These are phyloP conservation scores for Phytopythium vexans DNA, from an alignment of 352 stramenopile species.

Conservation along the genomic window DNA sequence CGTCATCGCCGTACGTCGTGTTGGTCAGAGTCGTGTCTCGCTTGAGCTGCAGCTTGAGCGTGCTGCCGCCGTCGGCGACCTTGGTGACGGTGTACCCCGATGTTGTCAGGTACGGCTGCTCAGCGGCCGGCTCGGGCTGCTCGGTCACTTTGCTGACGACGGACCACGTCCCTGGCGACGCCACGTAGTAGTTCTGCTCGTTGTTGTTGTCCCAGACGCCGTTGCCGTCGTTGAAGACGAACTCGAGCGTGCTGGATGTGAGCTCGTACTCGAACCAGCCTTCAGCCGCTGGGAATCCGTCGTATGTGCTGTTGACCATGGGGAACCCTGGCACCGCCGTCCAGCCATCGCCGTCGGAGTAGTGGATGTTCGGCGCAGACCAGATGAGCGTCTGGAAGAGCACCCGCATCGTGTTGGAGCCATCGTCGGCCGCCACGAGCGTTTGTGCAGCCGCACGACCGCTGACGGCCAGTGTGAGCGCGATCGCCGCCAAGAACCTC, in stretches of 20 bases:
- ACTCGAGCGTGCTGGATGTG: slow-evolving; percentile 29
- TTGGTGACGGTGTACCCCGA: slow-evolving; percentile 3
- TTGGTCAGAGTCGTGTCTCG: slow-evolving; percentile 3
- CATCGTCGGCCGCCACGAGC: slow-evolving; percentile 12
- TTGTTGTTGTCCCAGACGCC: slow-evolving; percentile 44
- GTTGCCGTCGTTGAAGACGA: slow-evolving; percentile 49
- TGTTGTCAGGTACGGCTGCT: slow-evolving; percentile 6
- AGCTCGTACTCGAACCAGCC: slow-evolving; percentile 39
- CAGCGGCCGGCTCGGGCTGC: slow-evolving; percentile 2
- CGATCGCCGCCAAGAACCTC: not conserved
- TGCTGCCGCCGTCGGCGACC: slow-evolving; percentile 2
- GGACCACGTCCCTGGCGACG: slow-evolving; percentile 29
- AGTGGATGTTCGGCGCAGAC: slow-evolving; percentile 25
- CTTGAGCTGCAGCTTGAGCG: slow-evolving; percentile 1
- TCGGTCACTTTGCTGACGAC: slow-evolving; percentile 30
- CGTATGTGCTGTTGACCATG: slow-evolving; percentile 27
- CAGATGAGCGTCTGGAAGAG: slow-evolving; percentile 23
- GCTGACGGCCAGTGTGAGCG: not conserved
- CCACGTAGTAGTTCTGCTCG: slow-evolving; percentile 37
- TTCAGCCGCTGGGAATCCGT: slow-evolving; percentile 18
- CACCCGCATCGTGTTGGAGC: slow-evolving; percentile 13
- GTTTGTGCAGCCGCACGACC: slow-evolving; percentile 6
- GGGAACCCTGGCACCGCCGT: slow-evolving; percentile 24
- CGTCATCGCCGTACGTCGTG: not conserved
- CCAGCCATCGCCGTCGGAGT: slow-evolving; percentile 28